Evolutionary conservation across 805 yeast genomes (phyloP).

Genomic region (Ogataea dorogensis): DNA sequence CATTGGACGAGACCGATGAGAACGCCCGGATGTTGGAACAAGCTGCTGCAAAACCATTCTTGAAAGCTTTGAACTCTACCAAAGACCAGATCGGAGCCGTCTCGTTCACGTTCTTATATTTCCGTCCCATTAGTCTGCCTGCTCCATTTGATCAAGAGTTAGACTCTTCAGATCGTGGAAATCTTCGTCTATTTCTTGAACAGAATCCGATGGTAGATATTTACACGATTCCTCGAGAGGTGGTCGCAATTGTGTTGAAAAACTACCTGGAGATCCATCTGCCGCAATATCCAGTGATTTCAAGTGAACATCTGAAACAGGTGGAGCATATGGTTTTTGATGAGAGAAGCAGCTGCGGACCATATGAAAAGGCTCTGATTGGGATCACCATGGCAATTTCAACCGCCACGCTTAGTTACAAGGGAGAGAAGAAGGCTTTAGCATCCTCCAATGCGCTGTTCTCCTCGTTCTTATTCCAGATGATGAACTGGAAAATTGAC

Average conservation of each 20-base stretch:
- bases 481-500: constrained; percentile 1
- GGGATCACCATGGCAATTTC: constrained; percentile 2
- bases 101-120: constrained; percentile 7
- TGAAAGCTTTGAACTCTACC: not conserved
- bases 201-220: constrained; percentile 18
- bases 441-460: constrained; percentile 1
- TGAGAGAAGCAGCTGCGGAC: not conserved
- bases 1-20: not conserved
- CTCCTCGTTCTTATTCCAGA: not conserved
- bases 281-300: constrained; percentile 20
- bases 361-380: not conserved
- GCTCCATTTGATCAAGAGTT: constrained; percentile 16
- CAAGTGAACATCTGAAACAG: constrained; percentile 13
- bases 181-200: constrained; percentile 9
- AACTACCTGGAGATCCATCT: constrained; percentile 17
- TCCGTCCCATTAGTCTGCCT: constrained; percentile 15
- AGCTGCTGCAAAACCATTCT: not conserved
- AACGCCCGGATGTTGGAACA: not conserved
- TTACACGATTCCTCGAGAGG: constrained; percentile 15
- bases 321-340: constrained; percentile 9
- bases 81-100: constrained; percentile 2
- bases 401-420: constrained; percentile 1
- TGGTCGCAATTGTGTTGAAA: constrained; percentile 12
- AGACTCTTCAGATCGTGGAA: constrained; percentile 9
- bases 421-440: constrained; percentile 1